A percentile compares a stretch with the other conserved stretches of the same genome.
Conservation (phyloP, 1,139 yeast species). For the Suhomyces taliae region DNA sequence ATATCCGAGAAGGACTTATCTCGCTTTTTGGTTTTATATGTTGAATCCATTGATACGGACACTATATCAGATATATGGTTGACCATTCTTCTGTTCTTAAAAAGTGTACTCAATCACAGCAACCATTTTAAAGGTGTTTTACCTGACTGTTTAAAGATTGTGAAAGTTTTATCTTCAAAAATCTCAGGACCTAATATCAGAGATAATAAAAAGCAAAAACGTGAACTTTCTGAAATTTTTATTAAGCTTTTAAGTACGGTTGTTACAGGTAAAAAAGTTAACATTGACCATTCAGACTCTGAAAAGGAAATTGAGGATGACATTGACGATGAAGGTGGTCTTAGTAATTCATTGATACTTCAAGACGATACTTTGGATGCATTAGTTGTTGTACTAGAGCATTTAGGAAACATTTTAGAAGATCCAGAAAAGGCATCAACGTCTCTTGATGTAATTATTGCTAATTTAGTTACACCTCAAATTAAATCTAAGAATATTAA, state of each 20-base stretch:
- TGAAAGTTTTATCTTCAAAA: slow-evolving; percentile 55
- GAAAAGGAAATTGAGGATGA: slow-evolving; percentile 13
- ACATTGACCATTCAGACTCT: slow-evolving; percentile 5
- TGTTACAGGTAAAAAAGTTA: slow-evolving; percentile 18
- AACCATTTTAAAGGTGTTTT: slow-evolving; percentile 49
- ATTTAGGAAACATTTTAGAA: slow-evolving; percentile 42
- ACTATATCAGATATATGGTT: slow-evolving; percentile 75
- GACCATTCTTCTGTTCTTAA: slow-evolving; percentile 56
- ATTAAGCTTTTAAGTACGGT: slow-evolving; percentile 48
- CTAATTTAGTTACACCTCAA: slow-evolving; percentile 45
- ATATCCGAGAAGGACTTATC: slow-evolving; percentile 45
- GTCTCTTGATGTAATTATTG: slow-evolving; percentile 45
- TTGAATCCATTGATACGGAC: slow-evolving; percentile 67
- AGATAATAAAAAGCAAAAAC: slow-evolving; percentile 57
- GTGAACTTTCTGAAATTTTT: slow-evolving; percentile 69
- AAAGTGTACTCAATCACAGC: slow-evolving; percentile 53
- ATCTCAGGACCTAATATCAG: slow-evolving; percentile 59
- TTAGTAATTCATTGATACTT: slow-evolving; percentile 3
- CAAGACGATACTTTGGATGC: slow-evolving; percentile 43
- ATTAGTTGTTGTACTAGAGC: slow-evolving; percentile 37
- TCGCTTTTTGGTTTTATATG: slow-evolving; percentile 57
- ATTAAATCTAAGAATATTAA: slow-evolving; percentile 39
- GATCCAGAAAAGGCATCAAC: slow-evolving; percentile 54
- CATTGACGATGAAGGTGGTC: slow-evolving; percentile 1
- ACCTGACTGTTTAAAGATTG: slow-evolving; percentile 52